Percentiles rank a stretch among this genome's conserved stretches.
Evolutionary conservation across 2,329 filamentous ascomycete genomes (phyloP).

Genomic region (Fusarium sp.): DNA sequence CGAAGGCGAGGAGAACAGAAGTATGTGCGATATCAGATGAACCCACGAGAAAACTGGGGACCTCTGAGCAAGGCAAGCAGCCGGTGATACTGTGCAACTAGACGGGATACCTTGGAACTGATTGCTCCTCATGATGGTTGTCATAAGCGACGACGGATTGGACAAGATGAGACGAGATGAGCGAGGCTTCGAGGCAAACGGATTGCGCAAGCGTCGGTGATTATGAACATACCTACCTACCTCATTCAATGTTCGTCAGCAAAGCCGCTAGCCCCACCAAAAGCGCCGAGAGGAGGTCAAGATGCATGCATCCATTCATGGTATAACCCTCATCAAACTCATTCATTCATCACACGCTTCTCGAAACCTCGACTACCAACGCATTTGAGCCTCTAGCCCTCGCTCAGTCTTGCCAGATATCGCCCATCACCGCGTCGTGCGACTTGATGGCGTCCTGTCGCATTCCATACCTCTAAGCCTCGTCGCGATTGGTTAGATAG

Average conservation of each 20-base stretch:
- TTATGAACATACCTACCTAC: background rate
- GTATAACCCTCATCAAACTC: conserved; percentile 3
- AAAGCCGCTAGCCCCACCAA: conserved; percentile 28
- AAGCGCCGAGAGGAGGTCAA: conserved; percentile 19
- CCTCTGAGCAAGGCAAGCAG: conserved; percentile 71
- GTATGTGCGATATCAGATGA: conserved; percentile 85
- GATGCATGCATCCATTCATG: background rate
- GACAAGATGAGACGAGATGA: background rate
- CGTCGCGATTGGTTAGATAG: conserved; percentile 26
- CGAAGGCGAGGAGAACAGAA: conserved; percentile 72
- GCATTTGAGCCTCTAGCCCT: background rate
- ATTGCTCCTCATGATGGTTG: background rate
- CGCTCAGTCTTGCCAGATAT: background rate
- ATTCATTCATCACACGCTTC: background rate
- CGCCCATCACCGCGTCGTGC: background rate
- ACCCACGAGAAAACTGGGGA: conserved; percentile 93
- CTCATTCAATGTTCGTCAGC: conserved; percentile 24
- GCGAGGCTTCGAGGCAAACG: background rate
- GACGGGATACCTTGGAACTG: background rate
- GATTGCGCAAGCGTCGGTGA: conserved; percentile 19
- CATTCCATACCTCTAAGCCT: background rate
- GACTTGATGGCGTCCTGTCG: background rate
- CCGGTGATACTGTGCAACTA: conserved; percentile 42
- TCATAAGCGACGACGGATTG: background rate
- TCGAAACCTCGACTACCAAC: background rate